Evolutionary conservation across 2,329 filamentous ascomycete genomes (phyloP), one percentile per base, ranked within the genome.

Genomic region (Alternaria conjuncta): DNA sequence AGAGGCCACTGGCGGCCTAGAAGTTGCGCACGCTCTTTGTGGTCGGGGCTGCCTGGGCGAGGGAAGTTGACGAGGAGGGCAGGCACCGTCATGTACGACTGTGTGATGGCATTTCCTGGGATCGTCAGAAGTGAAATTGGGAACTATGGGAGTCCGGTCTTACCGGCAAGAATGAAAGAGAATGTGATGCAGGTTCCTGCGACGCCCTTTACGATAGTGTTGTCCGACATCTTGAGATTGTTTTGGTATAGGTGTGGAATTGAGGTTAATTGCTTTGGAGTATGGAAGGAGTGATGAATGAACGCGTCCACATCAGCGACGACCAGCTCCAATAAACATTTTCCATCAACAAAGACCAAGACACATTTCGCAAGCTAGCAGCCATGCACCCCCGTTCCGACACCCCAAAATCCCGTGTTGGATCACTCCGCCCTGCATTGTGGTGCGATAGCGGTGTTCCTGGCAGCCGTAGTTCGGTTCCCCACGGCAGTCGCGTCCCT

Each of bases 21-120:
- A 32, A 84, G 79, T 25, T 76, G 79, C 18, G 83, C 82, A 64
- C 82, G 80, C 7, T 78, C 74, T 4, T 77, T 74, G 68, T 84
- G 81, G 10, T 81, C 78, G 2, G 81, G 77, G 2, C 80, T 78
- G 6, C 76, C 77, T 23, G 82, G 75, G 8, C 75, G 63, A 23
- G 83, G 82, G 70, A 84, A 84, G 67, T 83, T 80, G 64, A 84
- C 80, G 13, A 86, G 77, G 41, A 85, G 76, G 5, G 82, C 83
- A 6, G 84, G 84, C 41, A 85, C 80, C 15, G 82, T 83, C 84
- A 85, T 85, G 75, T 81, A 85, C 15, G 83, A 85, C 73, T 85
- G 84, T 23, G 84, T 86, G 59, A 86, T 82, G 12, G 84, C 84
- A 75, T 86, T 86, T 59, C 84, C 84, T 85, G 47, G 3, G 8